Base-by-base conservation (phyloP, 2,329 filamentous ascomycete genomes). In the Pseudogymnoascus sp. region DNA sequence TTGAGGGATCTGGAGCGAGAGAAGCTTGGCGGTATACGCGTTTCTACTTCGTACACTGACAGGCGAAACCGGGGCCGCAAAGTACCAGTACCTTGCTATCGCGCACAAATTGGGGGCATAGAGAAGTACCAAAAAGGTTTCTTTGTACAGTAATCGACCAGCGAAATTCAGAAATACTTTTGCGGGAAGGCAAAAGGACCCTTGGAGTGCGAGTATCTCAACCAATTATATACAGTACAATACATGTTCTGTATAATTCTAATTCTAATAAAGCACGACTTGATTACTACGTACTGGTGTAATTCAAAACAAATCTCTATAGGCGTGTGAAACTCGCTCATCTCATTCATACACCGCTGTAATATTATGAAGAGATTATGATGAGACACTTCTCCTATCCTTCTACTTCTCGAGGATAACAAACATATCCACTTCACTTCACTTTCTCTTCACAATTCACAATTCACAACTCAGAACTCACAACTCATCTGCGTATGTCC, bases 361-460 rank as follows among this genome's bases (percentile, higher is more conserved):
- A 33, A 56, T 56, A 56, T 56, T 56, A 56, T 56, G 46, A 56
- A 19, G 46, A 56, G 46, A 56, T 56, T 56, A 56, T 56, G 26
- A 56, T 56, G 46, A 56, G 46, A 56, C 46, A 56, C 46, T 56
- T 31, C 46, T 56, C 46, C 26, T 56, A 56, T 56, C 46, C 46
- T 56, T 19, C 46, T 31, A 11, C 46, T 53, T 53, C 26, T 17
- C 26, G 6, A 31, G 26, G 15, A 56, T 56, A 56, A 56, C 46
- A 56, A 56, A 33, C 26, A 56, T 26, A 19, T 19, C 26, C 17
- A 10, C 44, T 9, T 26, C 6, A n/a, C 44, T 2, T 26, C 44
- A 29, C 23, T n/a, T 29, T 15, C 10, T 26, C 46, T 56, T 56
- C 26, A 56, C 46, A 56, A 56, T 56, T 56, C 46, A 31, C 26